phyloP scores from a whole-genome alignment of 1,284 basidiomycete species.

The Cutaneotrichosporon arboriforme region DNA sequence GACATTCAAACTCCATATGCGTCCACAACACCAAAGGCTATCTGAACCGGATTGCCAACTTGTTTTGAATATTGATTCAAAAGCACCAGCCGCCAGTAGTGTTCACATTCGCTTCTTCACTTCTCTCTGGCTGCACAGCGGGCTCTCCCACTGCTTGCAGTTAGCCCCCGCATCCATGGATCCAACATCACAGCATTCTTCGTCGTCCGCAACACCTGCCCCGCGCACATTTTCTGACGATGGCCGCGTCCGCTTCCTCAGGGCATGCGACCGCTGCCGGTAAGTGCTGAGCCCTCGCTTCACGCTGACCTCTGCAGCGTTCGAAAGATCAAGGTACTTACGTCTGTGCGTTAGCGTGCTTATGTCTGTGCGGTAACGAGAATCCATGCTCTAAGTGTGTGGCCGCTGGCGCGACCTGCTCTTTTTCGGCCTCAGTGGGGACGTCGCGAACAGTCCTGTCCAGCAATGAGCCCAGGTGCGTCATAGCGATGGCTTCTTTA shows the following conservation, averaged over 20 bases:
- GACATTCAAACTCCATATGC: no score
- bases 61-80: no score
- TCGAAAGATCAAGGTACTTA: constrained; percentile 17
- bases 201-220: no score
- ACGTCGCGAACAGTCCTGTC: constrained; percentile 7
- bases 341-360: neutral
- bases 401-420: constrained; percentile 6
- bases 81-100: no score
- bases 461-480: constrained; percentile 8
- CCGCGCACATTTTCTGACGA: neutral
- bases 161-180: no score
- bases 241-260: constrained; percentile 12
- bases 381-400: constrained; percentile 16
- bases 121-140: no score
- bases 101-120: no score
- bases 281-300: neutral
- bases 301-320: neutral
- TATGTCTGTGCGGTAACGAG: constrained; percentile 10
- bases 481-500: neutral
- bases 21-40: no score
- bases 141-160: no score
- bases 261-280: constrained; percentile 16
- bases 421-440: constrained; percentile 7
- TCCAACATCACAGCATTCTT: no score
- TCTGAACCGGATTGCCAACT: no score